Percentiles rank a stretch among this genome's conserved stretches.
Conservation (phyloP, 208 protist species). For the Crithidia brevicula region DNA sequence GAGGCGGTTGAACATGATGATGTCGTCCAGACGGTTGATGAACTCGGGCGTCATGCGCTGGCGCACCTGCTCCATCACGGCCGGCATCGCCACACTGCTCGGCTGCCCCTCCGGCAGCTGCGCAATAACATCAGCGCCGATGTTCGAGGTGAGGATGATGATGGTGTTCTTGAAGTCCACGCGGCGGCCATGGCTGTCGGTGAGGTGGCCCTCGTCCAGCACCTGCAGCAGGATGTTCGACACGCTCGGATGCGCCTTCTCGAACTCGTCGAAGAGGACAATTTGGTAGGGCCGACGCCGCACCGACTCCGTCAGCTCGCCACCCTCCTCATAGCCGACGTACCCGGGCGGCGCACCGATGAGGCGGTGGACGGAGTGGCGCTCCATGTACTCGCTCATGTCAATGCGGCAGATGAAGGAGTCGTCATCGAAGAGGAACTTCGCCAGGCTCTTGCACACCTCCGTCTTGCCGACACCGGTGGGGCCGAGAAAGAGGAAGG, state of each 20-base stretch:
- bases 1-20: slow-evolving; percentile 97
- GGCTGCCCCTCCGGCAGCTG: slow-evolving; percentile 62
- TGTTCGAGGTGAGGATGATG: slow-evolving; percentile 97
- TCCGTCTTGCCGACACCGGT: slow-evolving; percentile 98
- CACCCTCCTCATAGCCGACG: slow-evolving; percentile 98
- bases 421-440: slow-evolving; percentile 97
- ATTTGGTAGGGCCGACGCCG: slow-evolving; percentile 97
- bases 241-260: slow-evolving; percentile 98
- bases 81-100: slow-evolving; percentile 50
- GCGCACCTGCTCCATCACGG: slow-evolving; percentile 91
- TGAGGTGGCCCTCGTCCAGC: slow-evolving; percentile 98
- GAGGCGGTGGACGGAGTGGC: slow-evolving; percentile 94
- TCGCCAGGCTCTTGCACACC: slow-evolving; percentile 95
- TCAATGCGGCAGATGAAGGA: slow-evolving; percentile 97
- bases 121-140: slow-evolving; percentile 91
- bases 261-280: slow-evolving; percentile 99
- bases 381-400: slow-evolving; percentile 99
- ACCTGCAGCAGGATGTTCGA: slow-evolving; percentile 98
- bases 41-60: slow-evolving; percentile 97
- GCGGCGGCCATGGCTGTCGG: slow-evolving; percentile 95
- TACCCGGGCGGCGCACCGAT: slow-evolving; percentile 99
- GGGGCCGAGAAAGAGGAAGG: slow-evolving; percentile 97
- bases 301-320: slow-evolving; percentile 98
- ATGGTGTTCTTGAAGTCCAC: slow-evolving; percentile 98
- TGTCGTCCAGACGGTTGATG: slow-evolving; percentile 98